Percentiles rank a stretch among this genome's conserved stretches.
Evolutionary conservation across 2,329 filamentous ascomycete genomes (phyloP).

Genomic region (Botryotinia calthae): DNA sequence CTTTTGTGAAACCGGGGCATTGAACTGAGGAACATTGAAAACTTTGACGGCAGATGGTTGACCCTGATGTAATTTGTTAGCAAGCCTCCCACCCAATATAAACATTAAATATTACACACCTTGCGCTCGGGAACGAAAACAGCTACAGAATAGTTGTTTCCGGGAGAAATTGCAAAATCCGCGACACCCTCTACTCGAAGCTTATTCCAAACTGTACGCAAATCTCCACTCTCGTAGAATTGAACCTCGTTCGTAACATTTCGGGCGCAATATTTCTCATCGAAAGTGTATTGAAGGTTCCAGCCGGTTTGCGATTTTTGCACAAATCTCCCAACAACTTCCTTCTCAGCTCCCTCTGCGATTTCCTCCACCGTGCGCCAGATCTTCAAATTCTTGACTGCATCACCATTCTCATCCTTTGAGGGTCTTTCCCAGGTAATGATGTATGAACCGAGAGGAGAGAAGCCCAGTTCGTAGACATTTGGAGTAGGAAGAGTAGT

Average conservation of each 20-base stretch:
- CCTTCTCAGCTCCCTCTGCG: slow-evolving; percentile 53
- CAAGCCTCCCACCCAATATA: background rate
- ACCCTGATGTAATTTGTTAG: slow-evolving; percentile 56
- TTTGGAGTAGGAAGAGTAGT: slow-evolving; percentile 74
- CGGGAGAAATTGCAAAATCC: slow-evolving; percentile 86
- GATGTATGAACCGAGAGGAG: slow-evolving; percentile 84
- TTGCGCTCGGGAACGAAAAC: slow-evolving; percentile 96
- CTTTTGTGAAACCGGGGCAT: slow-evolving; percentile 84
- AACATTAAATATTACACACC: slow-evolving; percentile 49
- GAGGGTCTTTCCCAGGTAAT: slow-evolving; percentile 94
- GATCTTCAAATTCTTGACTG: slow-evolving; percentile 94
- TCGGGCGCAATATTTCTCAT: slow-evolving; percentile 91
- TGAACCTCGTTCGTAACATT: slow-evolving; percentile 96
- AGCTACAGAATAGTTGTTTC: slow-evolving; percentile 86
- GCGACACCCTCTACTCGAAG: slow-evolving; percentile 85
- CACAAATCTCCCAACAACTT: slow-evolving; percentile 83
- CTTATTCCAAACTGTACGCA: slow-evolving; percentile 91
- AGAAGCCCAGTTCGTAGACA: slow-evolving; percentile 94
- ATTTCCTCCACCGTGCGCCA: slow-evolving; percentile 80
- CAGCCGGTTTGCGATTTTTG: slow-evolving; percentile 94
- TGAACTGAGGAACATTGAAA: slow-evolving; percentile 88
- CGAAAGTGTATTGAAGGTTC: slow-evolving; percentile 95
- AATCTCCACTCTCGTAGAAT: slow-evolving; percentile 86
- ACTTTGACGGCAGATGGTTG: slow-evolving; percentile 93
- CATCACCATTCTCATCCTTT: slow-evolving; percentile 92